These are phyloP conservation scores for Colletotrichum paranaense DNA, from an alignment of 2,329 filamentous ascomycete genomes.

Conservation along the genomic window DNA sequence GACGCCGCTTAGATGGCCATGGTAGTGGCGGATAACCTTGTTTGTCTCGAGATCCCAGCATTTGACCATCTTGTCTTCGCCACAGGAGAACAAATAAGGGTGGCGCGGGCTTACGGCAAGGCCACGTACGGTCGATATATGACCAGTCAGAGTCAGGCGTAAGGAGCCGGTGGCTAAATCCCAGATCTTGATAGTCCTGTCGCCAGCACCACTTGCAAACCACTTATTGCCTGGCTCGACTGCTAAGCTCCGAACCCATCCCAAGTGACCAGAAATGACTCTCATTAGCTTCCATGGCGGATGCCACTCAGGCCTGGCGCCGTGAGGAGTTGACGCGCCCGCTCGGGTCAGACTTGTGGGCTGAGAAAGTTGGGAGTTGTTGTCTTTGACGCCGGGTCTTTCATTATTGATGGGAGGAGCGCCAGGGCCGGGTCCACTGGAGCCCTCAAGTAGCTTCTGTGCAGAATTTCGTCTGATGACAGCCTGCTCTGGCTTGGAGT, in stretches of 20 bases:
- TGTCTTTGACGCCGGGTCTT: neutral
- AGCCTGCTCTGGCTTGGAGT: slow-evolving; percentile 57
- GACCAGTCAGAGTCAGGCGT: slow-evolving; percentile 87
- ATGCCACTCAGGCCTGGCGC: slow-evolving; percentile 91
- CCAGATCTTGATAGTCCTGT: slow-evolving; percentile 99
- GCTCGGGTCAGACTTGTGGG: slow-evolving; percentile 48
- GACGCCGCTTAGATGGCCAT: slow-evolving; percentile 95
- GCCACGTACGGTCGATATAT: slow-evolving; percentile 93
- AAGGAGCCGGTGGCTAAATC: slow-evolving; percentile 90
- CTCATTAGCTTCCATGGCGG: slow-evolving; percentile 98
- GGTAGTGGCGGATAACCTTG: slow-evolving; percentile 97
- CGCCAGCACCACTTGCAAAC: slow-evolving; percentile 96
- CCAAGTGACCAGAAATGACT: slow-evolving; percentile 95
- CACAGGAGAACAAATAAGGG: slow-evolving; percentile 97
- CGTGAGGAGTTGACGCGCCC: slow-evolving; percentile 38
- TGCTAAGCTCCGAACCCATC: slow-evolving; percentile 90
- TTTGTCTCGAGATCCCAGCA: slow-evolving; percentile 99
- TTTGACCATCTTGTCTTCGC: slow-evolving; percentile 99
- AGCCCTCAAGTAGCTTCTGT: slow-evolving; percentile 51
- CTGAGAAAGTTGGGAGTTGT: neutral
- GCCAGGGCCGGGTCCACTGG: neutral
- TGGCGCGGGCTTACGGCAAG: slow-evolving; percentile 93
- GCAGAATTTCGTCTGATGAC: slow-evolving; percentile 51
- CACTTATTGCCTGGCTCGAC: slow-evolving; percentile 97
- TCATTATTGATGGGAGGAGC: neutral